Conservation (phyloP, 2,329 filamentous ascomycete species). For the Aspergillus eucalypticola region DNA sequence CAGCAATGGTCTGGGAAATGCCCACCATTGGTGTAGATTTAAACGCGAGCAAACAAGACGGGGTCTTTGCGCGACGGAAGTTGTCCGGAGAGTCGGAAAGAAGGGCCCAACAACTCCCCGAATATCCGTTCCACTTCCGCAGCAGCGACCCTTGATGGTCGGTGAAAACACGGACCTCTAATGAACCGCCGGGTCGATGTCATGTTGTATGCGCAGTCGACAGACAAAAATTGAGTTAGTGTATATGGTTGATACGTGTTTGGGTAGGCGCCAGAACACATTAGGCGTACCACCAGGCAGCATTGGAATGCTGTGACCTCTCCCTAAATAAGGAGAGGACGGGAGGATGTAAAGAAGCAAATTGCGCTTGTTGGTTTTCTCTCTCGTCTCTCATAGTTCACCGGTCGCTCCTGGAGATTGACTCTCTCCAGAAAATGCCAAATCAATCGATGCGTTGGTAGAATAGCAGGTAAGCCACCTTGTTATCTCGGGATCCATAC, state of each 20-base stretch:
- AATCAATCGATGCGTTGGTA: slow-evolving; percentile 70
- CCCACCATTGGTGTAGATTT: slow-evolving; percentile 5
- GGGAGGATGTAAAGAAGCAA: neutral
- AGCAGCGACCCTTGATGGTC: neutral
- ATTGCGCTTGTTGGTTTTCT: neutral
- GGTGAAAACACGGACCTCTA: neutral
- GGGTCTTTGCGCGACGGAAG: slow-evolving; percentile 2
- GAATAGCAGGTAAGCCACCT: slow-evolving; percentile 94
- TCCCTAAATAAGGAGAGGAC: neutral
- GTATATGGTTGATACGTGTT: neutral
- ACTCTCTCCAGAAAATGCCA: neutral
- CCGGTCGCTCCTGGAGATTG: neutral
- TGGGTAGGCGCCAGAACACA: neutral
- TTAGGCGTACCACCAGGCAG: neutral
- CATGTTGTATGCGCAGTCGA: slow-evolving; percentile 4
- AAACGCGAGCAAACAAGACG: neutral
- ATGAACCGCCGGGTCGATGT: neutral
- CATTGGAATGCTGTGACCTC: neutral
- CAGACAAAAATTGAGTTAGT: neutral
- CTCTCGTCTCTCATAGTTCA: neutral
- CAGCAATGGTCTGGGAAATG: slow-evolving; percentile 2
- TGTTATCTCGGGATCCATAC: slow-evolving; percentile 80
- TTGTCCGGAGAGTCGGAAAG: neutral
- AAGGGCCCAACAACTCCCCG: neutral
- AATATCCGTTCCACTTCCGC: neutral